Evolutionary conservation across 2,329 filamentous ascomycete species (phyloP).

Genomic region (Penicillium brasilianum): DNA sequence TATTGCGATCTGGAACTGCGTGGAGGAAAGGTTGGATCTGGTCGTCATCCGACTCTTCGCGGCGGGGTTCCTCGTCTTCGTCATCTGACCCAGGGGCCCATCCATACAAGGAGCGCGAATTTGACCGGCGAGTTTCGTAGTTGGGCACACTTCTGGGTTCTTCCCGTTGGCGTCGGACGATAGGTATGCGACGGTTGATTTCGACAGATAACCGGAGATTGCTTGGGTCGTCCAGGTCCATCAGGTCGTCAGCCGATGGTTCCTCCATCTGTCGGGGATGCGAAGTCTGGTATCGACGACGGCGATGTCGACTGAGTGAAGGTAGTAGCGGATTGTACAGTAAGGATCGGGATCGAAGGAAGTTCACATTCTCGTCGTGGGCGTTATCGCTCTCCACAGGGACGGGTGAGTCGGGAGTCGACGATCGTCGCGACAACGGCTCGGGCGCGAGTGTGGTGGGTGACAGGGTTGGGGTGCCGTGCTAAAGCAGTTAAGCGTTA

Average conservation of each 20-base stretch:
- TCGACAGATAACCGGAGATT: constrained; percentile 38
- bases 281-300: constrained; percentile 36
- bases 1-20: constrained; percentile 34
- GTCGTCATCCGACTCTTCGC: constrained; percentile 38
- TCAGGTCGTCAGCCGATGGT: constrained; percentile 32
- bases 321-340: constrained; percentile 32
- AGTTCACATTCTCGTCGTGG: constrained; percentile 57
- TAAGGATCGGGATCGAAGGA: constrained; percentile 52
- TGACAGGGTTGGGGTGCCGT: constrained; percentile 35
- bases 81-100: constrained; percentile 60
- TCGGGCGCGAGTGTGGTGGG: constrained; percentile 40
- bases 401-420: constrained; percentile 54
- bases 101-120: constrained; percentile 62
- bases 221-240: constrained; percentile 43
- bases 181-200: constrained; percentile 51
- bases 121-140: constrained; percentile 61
- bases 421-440: constrained; percentile 54
- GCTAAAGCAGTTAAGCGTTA: constrained; percentile 18
- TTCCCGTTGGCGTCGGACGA: constrained; percentile 47
- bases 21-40: constrained; percentile 35
- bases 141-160: constrained; percentile 53
- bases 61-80: constrained; percentile 31
- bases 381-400: constrained; percentile 53
- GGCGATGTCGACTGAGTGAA: constrained; percentile 38
- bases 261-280: constrained; percentile 33